Base-by-base conservation (phyloP, 495 filamentous ascomycete species). In the Geopyxis carbonaria region DNA sequence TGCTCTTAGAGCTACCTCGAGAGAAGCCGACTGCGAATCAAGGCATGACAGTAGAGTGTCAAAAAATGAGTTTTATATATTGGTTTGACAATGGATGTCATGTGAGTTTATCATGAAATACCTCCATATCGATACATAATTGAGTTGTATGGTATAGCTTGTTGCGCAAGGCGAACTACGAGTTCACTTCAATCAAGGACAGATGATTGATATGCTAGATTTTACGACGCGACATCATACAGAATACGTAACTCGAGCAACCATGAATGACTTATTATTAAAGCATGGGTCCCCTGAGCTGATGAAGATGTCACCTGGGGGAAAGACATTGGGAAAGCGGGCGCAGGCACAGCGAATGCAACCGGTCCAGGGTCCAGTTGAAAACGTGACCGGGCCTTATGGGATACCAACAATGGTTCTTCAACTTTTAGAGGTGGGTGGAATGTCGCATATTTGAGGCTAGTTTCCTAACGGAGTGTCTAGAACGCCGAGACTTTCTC, bases 401-500 rank as follows among this genome's bases (percentile, higher is more conserved):
- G 28, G 34, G n/a, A 22, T 45, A 23, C 45, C 34, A n/a, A 25
- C 32, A 7, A 13, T 38, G 27, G 43, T 38, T 18, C 18, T 43
- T 18, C 15, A 45, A 9, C 25, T 23, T 33, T 29, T 46, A 16
- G 51, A 16, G 19, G 23, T 34, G 2, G 5, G 2, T 32, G 42
- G 29, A 14, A 1, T 2, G n/a, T 21, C 27, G 14, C 13, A 8
- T 9, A 1, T 38, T 32, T 14, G 14, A 28, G 3, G 5, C 7
- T 13, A 29, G n/a, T 15, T 11, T 41, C 22, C 38, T 33, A 25
- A 33, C 29, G 9, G 18, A 2, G 11, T 32, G n/a, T 41, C 9
- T 49, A 69, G 66, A 61, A 70, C 19, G 66, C 67, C 24, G 70
- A 75, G 53, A 69, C 67, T 21, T 64, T 73, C 29, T 68, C 69